A percentile compares a stretch with the other conserved stretches of the same genome.
These are phyloP conservation scores for Poa annua DNA, from an alignment of 176 grass and related monocot genomes.

Conservation along the genomic window DNA sequence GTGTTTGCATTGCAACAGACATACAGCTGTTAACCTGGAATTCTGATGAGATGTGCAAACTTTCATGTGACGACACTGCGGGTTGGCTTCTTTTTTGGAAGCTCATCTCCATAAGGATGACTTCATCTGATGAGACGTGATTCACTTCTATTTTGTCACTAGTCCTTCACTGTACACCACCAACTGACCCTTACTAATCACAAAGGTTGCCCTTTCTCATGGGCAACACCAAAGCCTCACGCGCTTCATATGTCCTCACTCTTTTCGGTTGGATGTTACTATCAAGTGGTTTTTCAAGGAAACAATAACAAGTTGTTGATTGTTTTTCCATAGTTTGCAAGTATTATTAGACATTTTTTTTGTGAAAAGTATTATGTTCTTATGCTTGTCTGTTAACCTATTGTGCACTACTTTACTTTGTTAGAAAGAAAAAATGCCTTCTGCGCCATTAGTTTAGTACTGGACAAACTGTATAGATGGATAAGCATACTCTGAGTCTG, in stretches of 20 bases:
- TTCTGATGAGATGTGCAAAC: conserved; percentile 33
- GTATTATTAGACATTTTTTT: background rate
- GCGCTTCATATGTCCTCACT: conserved; percentile 42
- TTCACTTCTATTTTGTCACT: conserved; percentile 29
- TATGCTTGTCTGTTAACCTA: background rate
- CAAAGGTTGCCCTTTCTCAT: conserved; percentile 30
- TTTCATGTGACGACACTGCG: conserved; percentile 30
- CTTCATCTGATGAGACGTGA: conserved; percentile 34
- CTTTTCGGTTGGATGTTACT: conserved; percentile 57
- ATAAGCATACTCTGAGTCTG: conserved; percentile 13
- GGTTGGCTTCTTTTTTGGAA: conserved; percentile 14
- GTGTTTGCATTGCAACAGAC: conserved; percentile 16
- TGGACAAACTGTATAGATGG: background rate
- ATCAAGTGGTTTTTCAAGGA: conserved; percentile 30
- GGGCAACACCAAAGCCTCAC: conserved; percentile 28
- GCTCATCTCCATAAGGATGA: conserved; percentile 27
- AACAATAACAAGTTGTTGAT: background rate
- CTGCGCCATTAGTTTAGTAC: background rate
- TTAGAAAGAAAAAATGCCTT: background rate
- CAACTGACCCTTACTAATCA: conserved; percentile 11
- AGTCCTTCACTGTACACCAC: conserved; percentile 14
- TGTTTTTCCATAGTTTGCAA: background rate
- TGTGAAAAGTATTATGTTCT: background rate
- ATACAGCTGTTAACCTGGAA: conserved; percentile 15
- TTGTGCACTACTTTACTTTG: conserved; percentile 14